Evolutionary conservation across 306 rosid species (phyloP), one percentile per base, ranked within the genome.

Genomic region (Castanea sativa): DNA sequence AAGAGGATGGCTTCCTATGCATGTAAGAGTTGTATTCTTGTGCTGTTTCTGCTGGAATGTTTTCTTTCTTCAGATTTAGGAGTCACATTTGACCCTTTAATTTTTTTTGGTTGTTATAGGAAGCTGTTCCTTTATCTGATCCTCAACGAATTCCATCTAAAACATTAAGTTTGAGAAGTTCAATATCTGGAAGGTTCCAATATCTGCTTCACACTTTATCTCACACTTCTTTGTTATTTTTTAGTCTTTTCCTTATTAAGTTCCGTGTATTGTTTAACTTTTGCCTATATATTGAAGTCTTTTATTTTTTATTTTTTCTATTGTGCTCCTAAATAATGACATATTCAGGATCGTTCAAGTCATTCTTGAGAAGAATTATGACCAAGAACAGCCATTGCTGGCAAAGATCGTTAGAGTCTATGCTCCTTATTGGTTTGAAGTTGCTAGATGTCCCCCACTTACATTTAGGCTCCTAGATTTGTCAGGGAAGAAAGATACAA

Each of bases 1-100:
- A 81, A 85, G 96, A 88, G 97, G 97, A 79, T 95, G 99, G 99
- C 88, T 93, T 53, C 98, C 99, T 59, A 84, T 89, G 71, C 87
- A 90, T 82, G 99, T 95, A 86, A 76, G 86, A 76, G 45, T 43
- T 64, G 51, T 70, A 73, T 33, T 74, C 71, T 71, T 68, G 32
- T 21, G 27, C 71, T 27, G 23, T 41, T 73, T 27, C 45, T 76
- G 21, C 41, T 38, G 15, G 12, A 73, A 55, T 56, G 7, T 49
- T 35, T 56, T 59, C 18, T 53, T 69, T 69, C 45, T 56, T 52
- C 41, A 63, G 73, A 55, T 77, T 53, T 15, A 51, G 72, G 43
- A 63, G 14, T 20, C 18, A 23, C 43, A 20, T 71, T 72, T 70
- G 76, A 30, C 69, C 11, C 19, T 80, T 64, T 68, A 82, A 80